phyloP scores from a whole-genome alignment of 1,284 basidiomycete species.

The Takashimella tepidaria region DNA sequence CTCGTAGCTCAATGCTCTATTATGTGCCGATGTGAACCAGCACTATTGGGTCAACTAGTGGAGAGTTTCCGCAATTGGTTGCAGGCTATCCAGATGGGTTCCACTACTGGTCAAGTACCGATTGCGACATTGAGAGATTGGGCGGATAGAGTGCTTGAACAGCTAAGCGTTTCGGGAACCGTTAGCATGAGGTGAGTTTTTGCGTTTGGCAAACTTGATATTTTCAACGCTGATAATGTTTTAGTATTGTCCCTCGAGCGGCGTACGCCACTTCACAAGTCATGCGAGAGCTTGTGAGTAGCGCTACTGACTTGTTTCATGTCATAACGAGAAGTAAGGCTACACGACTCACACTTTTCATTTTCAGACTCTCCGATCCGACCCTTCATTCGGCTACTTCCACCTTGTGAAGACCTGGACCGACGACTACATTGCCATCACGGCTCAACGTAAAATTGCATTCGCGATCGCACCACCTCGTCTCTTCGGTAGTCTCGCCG shows the following conservation, averaged over 20 bases:
- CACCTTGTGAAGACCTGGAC: conserved; percentile 44
- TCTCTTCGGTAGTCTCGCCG: too few species aligned
- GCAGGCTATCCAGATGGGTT: conserved; percentile 11
- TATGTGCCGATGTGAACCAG: conserved; percentile 24
- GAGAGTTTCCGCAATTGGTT: conserved; percentile 28
- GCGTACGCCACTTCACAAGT: conserved; percentile 38
- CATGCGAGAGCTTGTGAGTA: conserved; percentile 33
- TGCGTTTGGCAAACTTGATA: background rate
- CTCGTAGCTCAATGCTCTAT: conserved; percentile 33
- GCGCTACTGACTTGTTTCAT: conserved; percentile 2
- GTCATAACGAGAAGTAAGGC: too few species aligned
- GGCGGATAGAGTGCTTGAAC: conserved; percentile 12
- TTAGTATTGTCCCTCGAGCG: conserved; percentile 21
- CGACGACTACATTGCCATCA: conserved; percentile 39
- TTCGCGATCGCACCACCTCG: conserved; percentile 11
- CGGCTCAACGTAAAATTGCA: conserved; percentile 26
- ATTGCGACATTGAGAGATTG: conserved; percentile 20
- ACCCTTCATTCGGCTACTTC: conserved; percentile 37
- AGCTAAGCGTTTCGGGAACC: background rate
- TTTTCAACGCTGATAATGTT: background rate
- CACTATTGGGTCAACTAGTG: conserved; percentile 21
- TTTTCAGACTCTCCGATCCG: conserved; percentile 31
- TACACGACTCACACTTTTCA: background rate
- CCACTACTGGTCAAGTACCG: conserved; percentile 5
- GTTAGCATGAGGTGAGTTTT: background rate